Percentiles rank a stretch among this genome's conserved stretches.
Conservation (phyloP, 805 yeast species). For the Yarrowia osloensis region DNA sequence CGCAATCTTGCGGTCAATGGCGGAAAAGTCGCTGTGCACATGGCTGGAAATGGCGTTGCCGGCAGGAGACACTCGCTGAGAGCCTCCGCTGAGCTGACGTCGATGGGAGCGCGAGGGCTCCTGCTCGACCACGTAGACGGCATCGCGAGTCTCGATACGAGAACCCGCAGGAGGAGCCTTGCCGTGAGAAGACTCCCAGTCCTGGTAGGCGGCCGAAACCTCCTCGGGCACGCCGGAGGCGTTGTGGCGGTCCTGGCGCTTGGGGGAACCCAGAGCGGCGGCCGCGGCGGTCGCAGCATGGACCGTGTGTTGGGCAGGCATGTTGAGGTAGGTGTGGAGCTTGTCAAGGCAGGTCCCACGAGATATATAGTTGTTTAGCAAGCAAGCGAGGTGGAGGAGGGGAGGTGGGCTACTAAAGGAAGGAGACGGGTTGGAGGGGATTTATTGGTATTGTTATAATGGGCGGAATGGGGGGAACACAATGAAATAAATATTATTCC, state of each 20-base stretch:
- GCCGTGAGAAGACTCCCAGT: slow-evolving; percentile 14
- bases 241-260: slow-evolving; percentile 2
- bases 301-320: slow-evolving; percentile 12
- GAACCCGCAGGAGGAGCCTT: slow-evolving; percentile 16
- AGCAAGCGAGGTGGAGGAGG: not conserved
- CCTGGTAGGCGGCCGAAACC: slow-evolving; percentile 14
- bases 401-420: not conserved
- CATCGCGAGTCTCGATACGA: slow-evolving; percentile 26
- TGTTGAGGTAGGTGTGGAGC: not conserved
- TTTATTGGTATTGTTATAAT: not conserved
- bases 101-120: not conserved
- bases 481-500: too few species aligned
- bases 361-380: slow-evolving; percentile 3
- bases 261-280: slow-evolving; percentile 22
- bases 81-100: slow-evolving; percentile 12
- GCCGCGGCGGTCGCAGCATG: slow-evolving; percentile 29
- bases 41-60: slow-evolving; percentile 1
- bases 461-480: not conserved
- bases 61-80: not conserved
- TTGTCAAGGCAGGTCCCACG: not conserved
- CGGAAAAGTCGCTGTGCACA: slow-evolving; percentile 18
- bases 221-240: slow-evolving; percentile 3
- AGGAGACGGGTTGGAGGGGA: not conserved
- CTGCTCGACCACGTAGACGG: slow-evolving; percentile 16
- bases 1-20: slow-evolving; percentile 13